Evolutionary conservation across 163 green algal species (phyloP), one percentile per base, ranked within the genome.

Genomic region (Scenedesmus sp.): DNA sequence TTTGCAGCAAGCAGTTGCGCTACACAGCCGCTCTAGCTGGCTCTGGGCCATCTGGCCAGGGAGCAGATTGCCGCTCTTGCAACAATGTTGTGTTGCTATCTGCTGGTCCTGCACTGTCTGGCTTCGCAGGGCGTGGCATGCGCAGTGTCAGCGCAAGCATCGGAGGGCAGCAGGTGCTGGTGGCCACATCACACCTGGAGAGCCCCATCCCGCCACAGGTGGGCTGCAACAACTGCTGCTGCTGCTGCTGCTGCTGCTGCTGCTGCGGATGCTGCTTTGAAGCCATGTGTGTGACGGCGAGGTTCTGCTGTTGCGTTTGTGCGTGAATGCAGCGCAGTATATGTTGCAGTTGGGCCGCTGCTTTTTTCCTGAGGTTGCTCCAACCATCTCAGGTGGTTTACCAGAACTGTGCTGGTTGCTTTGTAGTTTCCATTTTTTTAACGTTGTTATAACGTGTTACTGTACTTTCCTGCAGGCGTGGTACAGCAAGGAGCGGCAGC

Each of bases 151-250:
- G 55, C 10, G 86, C 9, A 4, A 84, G 9, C 13, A 34, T 94
- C 23, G 46, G 77, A 4, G 90, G 87, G 0, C 57, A 56, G 1
- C 88, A 81, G 5, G 87, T 95, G 8, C 57, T 93, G 23, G 94
- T 95, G 16, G 92, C 81, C 54, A 95, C 92, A 1, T 82, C 60
- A 0, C 94, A 95, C 91, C 56, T 95, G 81, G 94, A 95, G 88
- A 94, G 90, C 74, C 94, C 93, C 57, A 93, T 92, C 23, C 76
- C 76, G 6, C 87, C 87, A 18, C 26, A 60, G 12, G 46, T 79
- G 20, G 3, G 59, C 9, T 10, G 59, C 59, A 20, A 20, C 10
- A 20, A 5, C 62, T 73, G 62, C 34, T 46, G 34, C 34, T 46
- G 34, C 34, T 46, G 34, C 34, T 46, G 34, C 34, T 46, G 34